These are phyloP conservation scores for Dictyostelium citrinum DNA, from an alignment of 78 protist species.

Conservation along the genomic window DNA sequence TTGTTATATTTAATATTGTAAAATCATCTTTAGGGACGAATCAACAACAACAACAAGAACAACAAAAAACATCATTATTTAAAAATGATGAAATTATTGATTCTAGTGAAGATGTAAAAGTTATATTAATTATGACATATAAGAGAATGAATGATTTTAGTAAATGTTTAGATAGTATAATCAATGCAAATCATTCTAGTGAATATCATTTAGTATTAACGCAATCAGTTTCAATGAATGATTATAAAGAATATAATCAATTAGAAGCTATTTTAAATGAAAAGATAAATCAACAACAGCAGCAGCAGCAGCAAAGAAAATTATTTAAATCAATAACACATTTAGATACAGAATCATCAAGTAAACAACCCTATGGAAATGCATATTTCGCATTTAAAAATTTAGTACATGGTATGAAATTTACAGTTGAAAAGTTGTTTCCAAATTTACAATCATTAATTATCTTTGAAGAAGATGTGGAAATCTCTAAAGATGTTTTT, in stretches of 20 bases:
- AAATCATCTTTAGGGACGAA: neutral
- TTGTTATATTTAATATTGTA: neutral
- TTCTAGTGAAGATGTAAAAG: constrained; percentile 6
- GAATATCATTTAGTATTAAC: constrained; percentile 61
- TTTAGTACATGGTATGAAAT: constrained; percentile 5
- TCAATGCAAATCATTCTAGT: neutral
- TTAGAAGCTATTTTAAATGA: neutral
- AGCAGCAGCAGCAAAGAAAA: neutral
- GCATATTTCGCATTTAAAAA: constrained; percentile 68
- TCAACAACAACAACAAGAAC: neutral
- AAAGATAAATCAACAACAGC: neutral
- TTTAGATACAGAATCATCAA: neutral
- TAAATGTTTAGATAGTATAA: constrained; percentile 5
- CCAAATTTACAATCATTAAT: constrained; percentile 10
- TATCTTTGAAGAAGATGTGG: constrained; percentile 48
- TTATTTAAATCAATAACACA: constrained; percentile 35
- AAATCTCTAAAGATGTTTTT: constrained; percentile 44
- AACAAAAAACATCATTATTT: neutral
- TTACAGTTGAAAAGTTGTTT: neutral
- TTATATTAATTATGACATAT: constrained; percentile 49
- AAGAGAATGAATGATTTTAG: constrained; percentile 63
- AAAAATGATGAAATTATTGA: neutral
- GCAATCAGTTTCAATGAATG: constrained; percentile 26
- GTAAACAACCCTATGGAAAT: constrained; percentile 46
- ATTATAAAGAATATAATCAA: neutral